phyloP scores from a whole-genome alignment of 495 filamentous ascomycete species.

The Penicillium antarcticum region DNA sequence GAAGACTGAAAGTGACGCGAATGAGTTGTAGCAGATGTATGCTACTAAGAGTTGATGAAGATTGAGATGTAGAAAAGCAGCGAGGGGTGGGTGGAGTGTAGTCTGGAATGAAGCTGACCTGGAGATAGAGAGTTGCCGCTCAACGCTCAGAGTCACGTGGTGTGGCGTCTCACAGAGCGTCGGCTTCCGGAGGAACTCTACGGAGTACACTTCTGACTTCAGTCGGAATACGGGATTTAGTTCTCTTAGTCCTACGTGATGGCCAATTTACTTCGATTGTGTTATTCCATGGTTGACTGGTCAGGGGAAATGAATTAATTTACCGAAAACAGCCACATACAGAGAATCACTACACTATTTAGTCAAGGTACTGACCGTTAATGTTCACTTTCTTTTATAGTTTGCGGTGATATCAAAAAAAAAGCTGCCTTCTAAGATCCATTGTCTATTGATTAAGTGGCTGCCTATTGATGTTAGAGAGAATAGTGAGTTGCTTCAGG shows the following conservation, averaged over 20 bases:
- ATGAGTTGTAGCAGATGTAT: neutral
- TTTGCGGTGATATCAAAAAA: too few species aligned
- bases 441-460: neutral
- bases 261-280: neutral
- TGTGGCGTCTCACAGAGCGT: slow-evolving; percentile 20
- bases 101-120: slow-evolving; percentile 34
- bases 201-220: neutral
- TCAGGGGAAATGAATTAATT: slow-evolving; percentile 3
- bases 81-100: slow-evolving; percentile 11
- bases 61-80: slow-evolving; percentile 6
- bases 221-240: neutral
- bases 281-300: neutral
- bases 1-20: neutral
- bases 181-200: neutral
- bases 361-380: too few species aligned
- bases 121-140: slow-evolving; percentile 35
- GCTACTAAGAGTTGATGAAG: slow-evolving; percentile 2
- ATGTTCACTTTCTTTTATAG: too few species aligned
- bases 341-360: neutral
- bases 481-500: slow-evolving; percentile 6
- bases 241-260: neutral
- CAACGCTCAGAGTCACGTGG: slow-evolving; percentile 22
- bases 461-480: slow-evolving; percentile 5
- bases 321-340: slow-evolving; percentile 11
- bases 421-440: too few species aligned